Base-by-base conservation (phyloP, 306 rosid genomes). In the Sicyos baderoa region DNA sequence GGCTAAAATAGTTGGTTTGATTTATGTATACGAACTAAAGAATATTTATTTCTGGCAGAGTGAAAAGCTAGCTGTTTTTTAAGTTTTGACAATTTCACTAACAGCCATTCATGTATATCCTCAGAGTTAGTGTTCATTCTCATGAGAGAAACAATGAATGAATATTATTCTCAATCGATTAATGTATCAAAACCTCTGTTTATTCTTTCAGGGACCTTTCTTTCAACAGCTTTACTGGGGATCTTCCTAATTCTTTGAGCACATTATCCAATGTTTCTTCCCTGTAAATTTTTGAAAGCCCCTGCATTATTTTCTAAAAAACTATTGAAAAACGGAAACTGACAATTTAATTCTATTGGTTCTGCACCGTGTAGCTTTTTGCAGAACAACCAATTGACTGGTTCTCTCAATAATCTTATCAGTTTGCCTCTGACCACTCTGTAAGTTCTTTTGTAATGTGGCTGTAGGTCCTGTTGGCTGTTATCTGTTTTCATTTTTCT, bases 351-450 rank as follows among this genome's bases (percentile, higher is more conserved):
- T 51, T 57, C 79, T 78, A 61, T 40, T 75, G 50, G 61, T 35
- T 70, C 76, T 75, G 35, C 70, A 79, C 67, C 35, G 25, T 72
- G 71, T 86, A 93, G 99, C 65, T 90, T 80, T 79, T 63, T 93
- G 86, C 90, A 90, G 89, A 86, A 80, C 71, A 93, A 93, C 82
- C 87, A 84, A 56, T 73, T 93, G 79, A 85, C 91, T 54, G 99
- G 97, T 58, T 25, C 85, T 81, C 96, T 93, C 57, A 35, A 67
- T 77, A 77, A 74, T 80, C 91, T 93, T 50, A 79, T 58, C 22
- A 78, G 81, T 52, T 82, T 93, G 88, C 97, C 99, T 51, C 81
- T 93, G 86, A 82, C 83, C 70, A 77, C 80, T 74, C 79, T 84
- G 88, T 79, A 75, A 75, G 82, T 76, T 49, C 65, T 51, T 50